Evolutionary conservation across 2,329 filamentous ascomycete species (phyloP).

Genomic region (Daldinia eschscholtzii): DNA sequence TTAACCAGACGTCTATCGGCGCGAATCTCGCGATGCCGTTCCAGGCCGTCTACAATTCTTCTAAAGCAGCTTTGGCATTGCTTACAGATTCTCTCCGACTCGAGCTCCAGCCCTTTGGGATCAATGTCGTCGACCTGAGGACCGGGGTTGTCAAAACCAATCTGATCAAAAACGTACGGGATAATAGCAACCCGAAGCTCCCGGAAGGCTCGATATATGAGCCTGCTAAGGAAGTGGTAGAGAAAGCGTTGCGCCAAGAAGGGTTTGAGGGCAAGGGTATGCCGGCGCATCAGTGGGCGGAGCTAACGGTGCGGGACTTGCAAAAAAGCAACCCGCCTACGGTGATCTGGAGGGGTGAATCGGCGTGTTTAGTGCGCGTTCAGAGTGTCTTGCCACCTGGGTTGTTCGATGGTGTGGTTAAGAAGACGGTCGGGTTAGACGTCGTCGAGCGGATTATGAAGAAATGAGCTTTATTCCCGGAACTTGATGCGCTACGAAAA

Average conservation of each 20-base stretch:
- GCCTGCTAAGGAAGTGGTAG: constrained; percentile 24
- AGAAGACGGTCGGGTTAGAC: constrained; percentile 36
- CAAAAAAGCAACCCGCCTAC: constrained; percentile 29
- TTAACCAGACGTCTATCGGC: constrained; percentile 55
- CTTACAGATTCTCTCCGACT: constrained; percentile 59
- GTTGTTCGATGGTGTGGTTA: constrained; percentile 30
- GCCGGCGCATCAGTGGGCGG: constrained; percentile 38
- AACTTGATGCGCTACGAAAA: not conserved
- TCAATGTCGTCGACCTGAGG: constrained; percentile 53
- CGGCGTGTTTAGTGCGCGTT: constrained; percentile 23
- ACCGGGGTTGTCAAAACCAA: constrained; percentile 52
- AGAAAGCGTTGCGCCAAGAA: constrained; percentile 29
- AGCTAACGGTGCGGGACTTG: constrained; percentile 32
- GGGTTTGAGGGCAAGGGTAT: constrained; percentile 30
- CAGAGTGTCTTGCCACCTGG: constrained; percentile 34
- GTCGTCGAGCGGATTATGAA: constrained; percentile 31
- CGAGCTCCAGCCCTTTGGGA: constrained; percentile 62
- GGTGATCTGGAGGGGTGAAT: constrained; percentile 39
- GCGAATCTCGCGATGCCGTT: constrained; percentile 51
- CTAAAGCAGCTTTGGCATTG: constrained; percentile 62
- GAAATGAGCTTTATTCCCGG: constrained; percentile 16
- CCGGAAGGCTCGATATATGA: constrained; percentile 38
- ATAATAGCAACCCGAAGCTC: constrained; percentile 38
- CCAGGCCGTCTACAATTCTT: constrained; percentile 47
- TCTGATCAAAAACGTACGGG: constrained; percentile 46